phyloP scores from a whole-genome alignment of 164 flowering plant species.

The Dillenia turbinata region DNA sequence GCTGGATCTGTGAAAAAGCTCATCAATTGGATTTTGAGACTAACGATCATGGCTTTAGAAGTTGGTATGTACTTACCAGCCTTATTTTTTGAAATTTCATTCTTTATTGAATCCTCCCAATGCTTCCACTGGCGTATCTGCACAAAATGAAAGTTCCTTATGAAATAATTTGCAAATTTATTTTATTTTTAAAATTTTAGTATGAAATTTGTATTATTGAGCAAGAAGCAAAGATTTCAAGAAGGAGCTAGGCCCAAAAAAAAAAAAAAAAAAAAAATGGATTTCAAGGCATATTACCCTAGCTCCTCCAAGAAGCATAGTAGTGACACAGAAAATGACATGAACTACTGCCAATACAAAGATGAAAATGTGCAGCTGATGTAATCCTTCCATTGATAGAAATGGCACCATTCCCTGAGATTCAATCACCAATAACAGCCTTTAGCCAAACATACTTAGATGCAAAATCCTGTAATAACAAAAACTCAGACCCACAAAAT shows the following conservation, averaged over 20 bases:
- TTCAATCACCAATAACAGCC: too few species aligned
- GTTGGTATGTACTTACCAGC: slow-evolving; percentile 19
- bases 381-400: slow-evolving; percentile 72
- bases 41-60: neutral
- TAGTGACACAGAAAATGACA: slow-evolving; percentile 67
- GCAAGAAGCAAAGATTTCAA: neutral
- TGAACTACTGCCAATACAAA: slow-evolving; percentile 87
- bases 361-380: slow-evolving; percentile 92
- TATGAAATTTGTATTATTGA: too few species aligned
- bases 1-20: slow-evolving; percentile 2
- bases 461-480: too few species aligned
- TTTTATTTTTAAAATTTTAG: too few species aligned
- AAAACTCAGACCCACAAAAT: too few species aligned
- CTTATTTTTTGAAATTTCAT: slow-evolving; percentile 28
- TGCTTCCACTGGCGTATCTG: slow-evolving; percentile 85
- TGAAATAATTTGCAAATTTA: neutral
- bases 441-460: too few species aligned
- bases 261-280: neutral
- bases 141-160: slow-evolving; percentile 2
- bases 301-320: slow-evolving; percentile 68
- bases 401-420: slow-evolving; percentile 70
- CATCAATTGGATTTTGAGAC: neutral
- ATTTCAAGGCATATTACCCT: slow-evolving; percentile 39
- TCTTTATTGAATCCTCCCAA: slow-evolving; percentile 73
- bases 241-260: neutral